Percentiles rank a stretch among this genome's conserved stretches.
Evolutionary conservation across 1,139 yeast species (phyloP).

Genomic region (Magnusiomyces suaveolens): DNA sequence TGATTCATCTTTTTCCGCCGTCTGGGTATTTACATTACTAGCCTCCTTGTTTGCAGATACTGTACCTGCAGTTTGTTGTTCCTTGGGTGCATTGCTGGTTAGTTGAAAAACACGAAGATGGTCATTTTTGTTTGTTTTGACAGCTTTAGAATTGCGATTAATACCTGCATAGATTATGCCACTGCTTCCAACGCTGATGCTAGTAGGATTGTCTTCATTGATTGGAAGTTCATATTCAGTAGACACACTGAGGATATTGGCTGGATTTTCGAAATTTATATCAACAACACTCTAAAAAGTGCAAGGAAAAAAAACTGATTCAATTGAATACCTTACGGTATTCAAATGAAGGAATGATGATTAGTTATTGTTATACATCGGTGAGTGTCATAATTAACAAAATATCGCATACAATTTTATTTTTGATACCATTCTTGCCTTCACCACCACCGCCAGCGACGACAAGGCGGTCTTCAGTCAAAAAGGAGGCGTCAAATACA

Average conservation of each 20-base stretch:
- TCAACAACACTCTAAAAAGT: conserved; percentile 17
- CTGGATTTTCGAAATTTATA: conserved; percentile 11
- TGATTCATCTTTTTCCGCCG: conserved; percentile 19
- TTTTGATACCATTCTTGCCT: conserved; percentile 78
- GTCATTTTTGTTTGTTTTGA: conserved; percentile 55
- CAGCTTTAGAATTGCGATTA: conserved; percentile 52
- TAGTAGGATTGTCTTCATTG: conserved; percentile 31
- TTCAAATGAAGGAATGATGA: no score
- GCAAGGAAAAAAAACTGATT: no score
- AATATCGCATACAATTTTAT: conserved; percentile 43
- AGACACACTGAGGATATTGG: conserved; percentile 11
- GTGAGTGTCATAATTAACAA: no score
- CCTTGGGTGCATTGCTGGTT: neutral
- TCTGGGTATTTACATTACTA: neutral
- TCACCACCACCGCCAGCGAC: conserved; percentile 96
- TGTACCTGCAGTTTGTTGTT: no score
- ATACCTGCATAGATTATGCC: conserved; percentile 57
- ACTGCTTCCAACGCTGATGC: conserved; percentile 22
- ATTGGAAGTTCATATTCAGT: conserved; percentile 21
- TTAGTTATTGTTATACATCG: no score
- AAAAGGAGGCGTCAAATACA: conserved; percentile 65
- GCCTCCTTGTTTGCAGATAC: neutral
- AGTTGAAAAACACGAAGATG: conserved; percentile 54
- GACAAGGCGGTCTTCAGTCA: conserved; percentile 50
- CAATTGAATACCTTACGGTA: no score